Evolutionary conservation across 2,329 filamentous ascomycete species (phyloP).

Genomic region (Fusarium penzigii): DNA sequence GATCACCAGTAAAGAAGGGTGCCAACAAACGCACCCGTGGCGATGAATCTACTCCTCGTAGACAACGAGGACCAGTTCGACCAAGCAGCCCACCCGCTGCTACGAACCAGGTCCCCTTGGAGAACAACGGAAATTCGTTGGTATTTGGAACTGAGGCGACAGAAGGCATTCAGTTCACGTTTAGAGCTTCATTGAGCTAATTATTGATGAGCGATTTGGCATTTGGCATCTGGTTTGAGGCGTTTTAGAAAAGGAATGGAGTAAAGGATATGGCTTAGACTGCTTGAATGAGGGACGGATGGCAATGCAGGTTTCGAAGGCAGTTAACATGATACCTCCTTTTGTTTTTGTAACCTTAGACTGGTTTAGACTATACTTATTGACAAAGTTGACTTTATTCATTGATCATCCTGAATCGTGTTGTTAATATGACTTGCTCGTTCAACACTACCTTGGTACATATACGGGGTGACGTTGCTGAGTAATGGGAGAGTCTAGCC

Average conservation of each 20-base stretch:
- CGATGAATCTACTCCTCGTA: conserved; percentile 24
- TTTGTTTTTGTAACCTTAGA: conserved; percentile 10
- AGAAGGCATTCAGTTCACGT: conserved; percentile 29
- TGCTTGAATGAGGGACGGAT: neutral
- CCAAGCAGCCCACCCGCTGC: conserved; percentile 1
- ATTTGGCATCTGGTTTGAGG: conserved; percentile 6
- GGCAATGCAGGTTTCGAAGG: neutral
- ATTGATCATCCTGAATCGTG: too few relatives aligned
- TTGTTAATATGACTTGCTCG: too few relatives aligned
- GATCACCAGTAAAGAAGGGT: conserved; percentile 25
- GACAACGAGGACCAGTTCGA: conserved; percentile 14
- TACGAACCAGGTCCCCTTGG: conserved; percentile 1
- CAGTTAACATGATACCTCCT: neutral
- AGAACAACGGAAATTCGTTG: conserved; percentile 18
- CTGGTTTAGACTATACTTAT: conserved; percentile 22
- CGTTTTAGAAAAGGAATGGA: conserved; percentile 3
- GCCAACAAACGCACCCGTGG: conserved; percentile 28
- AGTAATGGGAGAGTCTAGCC: conserved; percentile 6
- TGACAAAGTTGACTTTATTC: neutral
- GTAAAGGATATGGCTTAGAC: neutral
- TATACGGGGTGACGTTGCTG: neutral
- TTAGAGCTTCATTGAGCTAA: conserved; percentile 17
- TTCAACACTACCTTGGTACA: neutral
- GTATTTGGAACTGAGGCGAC: conserved; percentile 22
- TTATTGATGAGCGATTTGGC: neutral